These are phyloP conservation scores for Podospora fimiseda DNA, from an alignment of 495 filamentous ascomycete genomes.

Conservation along the genomic window DNA sequence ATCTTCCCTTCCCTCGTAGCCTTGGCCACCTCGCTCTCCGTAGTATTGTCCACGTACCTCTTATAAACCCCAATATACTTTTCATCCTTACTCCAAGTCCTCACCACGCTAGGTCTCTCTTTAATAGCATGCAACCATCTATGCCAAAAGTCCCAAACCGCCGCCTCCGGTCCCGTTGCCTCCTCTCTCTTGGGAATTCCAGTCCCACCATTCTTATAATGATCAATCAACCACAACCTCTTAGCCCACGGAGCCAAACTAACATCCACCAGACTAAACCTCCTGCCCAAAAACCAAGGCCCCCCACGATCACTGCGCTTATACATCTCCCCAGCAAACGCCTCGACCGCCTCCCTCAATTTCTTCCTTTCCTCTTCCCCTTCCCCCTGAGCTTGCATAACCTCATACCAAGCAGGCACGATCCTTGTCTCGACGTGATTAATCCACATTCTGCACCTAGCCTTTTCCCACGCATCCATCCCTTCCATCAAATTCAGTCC, in stretches of 20 bases:
- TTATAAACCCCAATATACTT: constrained; percentile 59
- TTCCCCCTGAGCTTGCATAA: constrained; percentile 52
- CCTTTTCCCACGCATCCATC: constrained; percentile 50
- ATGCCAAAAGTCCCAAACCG: constrained; percentile 54
- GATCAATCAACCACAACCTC: constrained; percentile 62
- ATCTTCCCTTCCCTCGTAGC: constrained; percentile 56
- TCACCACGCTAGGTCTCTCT: constrained; percentile 48
- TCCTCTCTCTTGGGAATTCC: constrained; percentile 42
- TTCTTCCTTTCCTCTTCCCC: constrained; percentile 38
- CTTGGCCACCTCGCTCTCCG: constrained; percentile 62
- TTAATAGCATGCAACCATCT: constrained; percentile 53
- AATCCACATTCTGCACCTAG: constrained; percentile 59
- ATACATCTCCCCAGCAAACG: constrained; percentile 47
- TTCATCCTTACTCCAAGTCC: constrained; percentile 57
- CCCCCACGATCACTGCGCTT: constrained; percentile 26
- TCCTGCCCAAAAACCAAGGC: constrained; percentile 57
- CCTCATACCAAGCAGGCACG: constrained; percentile 56
- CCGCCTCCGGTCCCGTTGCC: background rate
- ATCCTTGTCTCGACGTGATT: constrained; percentile 60
- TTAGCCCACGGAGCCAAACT: constrained; percentile 62
- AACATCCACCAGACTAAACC: constrained; percentile 55
- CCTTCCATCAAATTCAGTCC: constrained; percentile 48
- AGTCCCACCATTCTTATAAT: constrained; percentile 57
- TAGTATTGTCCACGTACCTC: constrained; percentile 66
- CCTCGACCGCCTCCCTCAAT: constrained; percentile 46